These are phyloP conservation scores for Phytophthora parvispora DNA, from an alignment of 352 stramenopile genomes.

Conservation along the genomic window DNA sequence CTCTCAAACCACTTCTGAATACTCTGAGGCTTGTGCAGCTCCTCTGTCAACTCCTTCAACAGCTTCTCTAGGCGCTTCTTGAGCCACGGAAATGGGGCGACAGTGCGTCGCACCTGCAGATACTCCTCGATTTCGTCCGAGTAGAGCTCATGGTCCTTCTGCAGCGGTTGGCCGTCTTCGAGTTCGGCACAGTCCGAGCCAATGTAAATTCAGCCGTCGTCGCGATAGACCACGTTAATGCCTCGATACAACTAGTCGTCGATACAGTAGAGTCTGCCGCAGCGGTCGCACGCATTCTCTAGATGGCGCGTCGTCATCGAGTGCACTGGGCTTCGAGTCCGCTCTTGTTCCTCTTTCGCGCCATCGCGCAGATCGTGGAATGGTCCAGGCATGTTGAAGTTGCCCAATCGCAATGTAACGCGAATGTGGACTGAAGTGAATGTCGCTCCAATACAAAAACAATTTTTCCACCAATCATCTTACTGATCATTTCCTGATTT, in stretches of 20 bases:
- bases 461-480: constrained; percentile 14
- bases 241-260: not conserved
- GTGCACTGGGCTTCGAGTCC: not conserved
- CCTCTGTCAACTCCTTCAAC: not conserved
- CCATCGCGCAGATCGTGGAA: not conserved
- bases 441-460: not conserved
- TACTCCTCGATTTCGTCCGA: not conserved
- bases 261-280: not conserved
- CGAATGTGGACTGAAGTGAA: not conserved
- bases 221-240: not conserved
- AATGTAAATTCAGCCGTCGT: not conserved
- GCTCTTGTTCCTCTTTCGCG: not conserved
- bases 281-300: not conserved
- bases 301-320: not conserved
- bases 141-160: not conserved
- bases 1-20: not conserved
- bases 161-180: not conserved
- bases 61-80: not conserved
- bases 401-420: too few relatives aligned
- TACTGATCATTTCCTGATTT: constrained; percentile 1
- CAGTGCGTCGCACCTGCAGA: not conserved
- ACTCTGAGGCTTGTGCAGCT: not conserved
- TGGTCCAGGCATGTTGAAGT: too few relatives aligned
- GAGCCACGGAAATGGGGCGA: not conserved
- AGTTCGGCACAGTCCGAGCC: not conserved